These are phyloP conservation scores for Colletotrichum tropicale DNA, from an alignment of 2,329 filamentous ascomycete genomes.

Conservation along the genomic window DNA sequence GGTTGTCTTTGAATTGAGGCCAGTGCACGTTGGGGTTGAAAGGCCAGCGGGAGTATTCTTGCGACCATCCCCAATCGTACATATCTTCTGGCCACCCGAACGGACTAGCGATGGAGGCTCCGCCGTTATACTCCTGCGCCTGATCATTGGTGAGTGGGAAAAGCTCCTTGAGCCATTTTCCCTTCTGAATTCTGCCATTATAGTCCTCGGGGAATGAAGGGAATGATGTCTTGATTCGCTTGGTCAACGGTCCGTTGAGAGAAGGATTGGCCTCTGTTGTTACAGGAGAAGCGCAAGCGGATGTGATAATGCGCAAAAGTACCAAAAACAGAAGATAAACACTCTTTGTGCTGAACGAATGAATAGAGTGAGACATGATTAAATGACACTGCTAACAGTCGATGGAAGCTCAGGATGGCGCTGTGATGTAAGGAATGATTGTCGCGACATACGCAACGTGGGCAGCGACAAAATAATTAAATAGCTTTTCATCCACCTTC, in stretches of 20 bases:
- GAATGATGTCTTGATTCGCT: neutral
- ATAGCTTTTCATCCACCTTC: neutral
- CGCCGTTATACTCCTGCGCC: neutral
- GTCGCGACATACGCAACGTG: neutral
- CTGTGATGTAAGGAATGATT: neutral
- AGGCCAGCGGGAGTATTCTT: neutral
- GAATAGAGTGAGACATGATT: neutral
- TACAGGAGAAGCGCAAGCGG: neutral
- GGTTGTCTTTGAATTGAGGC: neutral
- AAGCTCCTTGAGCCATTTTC: neutral
- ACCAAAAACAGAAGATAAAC: neutral
- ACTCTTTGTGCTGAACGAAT: neutral
- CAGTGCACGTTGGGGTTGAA: neutral
- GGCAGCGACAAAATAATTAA: neutral
- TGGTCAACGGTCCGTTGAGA: neutral
- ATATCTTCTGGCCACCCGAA: neutral
- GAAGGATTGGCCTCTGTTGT: neutral
- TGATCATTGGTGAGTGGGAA: neutral
- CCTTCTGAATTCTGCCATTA: neutral
- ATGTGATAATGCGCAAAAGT: neutral
- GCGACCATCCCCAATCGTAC: neutral
- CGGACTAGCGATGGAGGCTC: neutral
- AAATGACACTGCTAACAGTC: neutral
- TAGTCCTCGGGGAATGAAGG: neutral
- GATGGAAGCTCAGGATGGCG: neutral